phyloP scores from a whole-genome alignment of 192 early-diverging fungal genomes.

The Thamnidium elegans region DNA sequence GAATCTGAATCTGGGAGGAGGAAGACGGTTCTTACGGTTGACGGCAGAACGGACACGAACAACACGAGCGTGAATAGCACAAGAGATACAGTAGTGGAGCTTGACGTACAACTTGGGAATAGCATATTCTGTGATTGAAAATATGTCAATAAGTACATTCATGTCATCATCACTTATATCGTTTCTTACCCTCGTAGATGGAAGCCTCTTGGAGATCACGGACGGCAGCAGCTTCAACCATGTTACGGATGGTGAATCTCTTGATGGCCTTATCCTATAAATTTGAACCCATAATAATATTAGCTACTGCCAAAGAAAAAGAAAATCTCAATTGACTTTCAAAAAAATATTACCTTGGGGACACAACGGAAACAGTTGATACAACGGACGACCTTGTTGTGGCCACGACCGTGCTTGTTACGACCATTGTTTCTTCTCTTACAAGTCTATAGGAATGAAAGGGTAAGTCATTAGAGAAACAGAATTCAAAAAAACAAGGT shows the following conservation, averaged over 20 bases:
- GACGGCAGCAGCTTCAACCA: conserved; percentile 96
- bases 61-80: conserved; percentile 93
- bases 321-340: too few relatives aligned
- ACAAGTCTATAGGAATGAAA: conserved; percentile 66
- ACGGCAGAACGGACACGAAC: conserved; percentile 92
- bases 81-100: conserved; percentile 96
- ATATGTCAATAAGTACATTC: conserved; percentile 9
- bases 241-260: conserved; percentile 97
- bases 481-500: background rate
- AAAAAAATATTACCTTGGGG: conserved; percentile 43
- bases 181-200: conserved; percentile 78
- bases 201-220: conserved; percentile 96
- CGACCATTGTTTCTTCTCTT: conserved; percentile 99
- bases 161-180: background rate
- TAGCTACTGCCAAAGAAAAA: too few relatives aligned
- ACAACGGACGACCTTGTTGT: conserved; percentile 97
- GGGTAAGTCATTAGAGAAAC: background rate
- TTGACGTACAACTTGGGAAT: conserved; percentile 99
- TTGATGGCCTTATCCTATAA: conserved; percentile 96
- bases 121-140: conserved; percentile 64
- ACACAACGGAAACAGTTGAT: conserved; percentile 98
- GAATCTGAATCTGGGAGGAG: conserved; percentile 92
- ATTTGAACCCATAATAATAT: background rate
- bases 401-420: conserved; percentile 98
- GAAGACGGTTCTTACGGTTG: conserved; percentile 89